phyloP scores from a whole-genome alignment of 306 rosid genomes.

The Prunus kanzakura region DNA sequence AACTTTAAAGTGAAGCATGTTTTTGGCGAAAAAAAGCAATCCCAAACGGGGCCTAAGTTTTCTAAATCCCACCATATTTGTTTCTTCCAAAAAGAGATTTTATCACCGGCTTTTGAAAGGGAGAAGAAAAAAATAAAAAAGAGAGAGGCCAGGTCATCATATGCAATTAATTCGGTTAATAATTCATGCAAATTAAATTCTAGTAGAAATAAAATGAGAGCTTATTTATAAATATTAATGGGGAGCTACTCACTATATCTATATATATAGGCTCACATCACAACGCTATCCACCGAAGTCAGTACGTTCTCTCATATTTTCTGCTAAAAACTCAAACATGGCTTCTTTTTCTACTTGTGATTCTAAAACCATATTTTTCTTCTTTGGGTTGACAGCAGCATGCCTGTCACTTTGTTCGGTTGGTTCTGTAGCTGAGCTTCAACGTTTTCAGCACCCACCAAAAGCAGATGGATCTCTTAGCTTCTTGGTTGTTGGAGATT shows the following conservation, averaged over 20 bases:
- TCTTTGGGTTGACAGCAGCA: neutral
- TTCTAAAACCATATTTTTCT: neutral
- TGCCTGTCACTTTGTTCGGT: slow-evolving; percentile 6
- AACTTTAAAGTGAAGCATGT: too few species aligned
- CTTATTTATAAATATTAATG: neutral
- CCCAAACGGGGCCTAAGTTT: too few species aligned
- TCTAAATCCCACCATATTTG: too few species aligned
- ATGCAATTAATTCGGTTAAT: too few species aligned
- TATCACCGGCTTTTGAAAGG: too few species aligned
- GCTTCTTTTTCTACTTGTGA: neutral
- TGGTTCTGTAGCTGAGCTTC: slow-evolving; percentile 20
- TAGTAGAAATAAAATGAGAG: neutral
- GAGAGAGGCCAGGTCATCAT: too few species aligned
- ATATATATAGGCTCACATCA: neutral
- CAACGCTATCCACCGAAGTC: neutral
- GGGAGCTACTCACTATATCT: too few species aligned
- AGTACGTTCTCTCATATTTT: neutral
- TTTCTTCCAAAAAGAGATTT: too few species aligned
- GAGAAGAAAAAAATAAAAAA: too few species aligned
- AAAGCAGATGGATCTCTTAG: slow-evolving; percentile 47
- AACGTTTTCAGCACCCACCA: slow-evolving; percentile 18
- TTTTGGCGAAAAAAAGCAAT: too few species aligned
- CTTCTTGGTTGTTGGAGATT: slow-evolving; percentile 65
- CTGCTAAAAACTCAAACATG: neutral
- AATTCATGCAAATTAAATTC: neutral